These are phyloP conservation scores for Cladosporium phlei DNA, from an alignment of 2,329 filamentous ascomycete species.

Conservation along the genomic window DNA sequence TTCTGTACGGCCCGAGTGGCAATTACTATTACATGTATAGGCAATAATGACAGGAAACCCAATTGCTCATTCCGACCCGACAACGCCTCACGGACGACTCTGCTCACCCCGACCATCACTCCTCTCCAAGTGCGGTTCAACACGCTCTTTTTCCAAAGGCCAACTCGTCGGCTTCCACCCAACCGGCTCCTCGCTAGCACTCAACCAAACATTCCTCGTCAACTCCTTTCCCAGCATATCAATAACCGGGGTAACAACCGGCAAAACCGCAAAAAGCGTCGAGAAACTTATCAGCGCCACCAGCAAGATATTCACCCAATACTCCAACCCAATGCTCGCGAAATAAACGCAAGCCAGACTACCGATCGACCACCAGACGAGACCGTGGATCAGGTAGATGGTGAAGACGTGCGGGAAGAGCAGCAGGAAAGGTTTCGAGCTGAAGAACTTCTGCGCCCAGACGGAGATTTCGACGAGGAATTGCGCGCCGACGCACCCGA, in stretches of 20 bases:
- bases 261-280: constrained; percentile 30
- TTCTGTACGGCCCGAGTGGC: no score
- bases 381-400: constrained; percentile 46
- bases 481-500: constrained; percentile 35
- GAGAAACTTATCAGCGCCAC: constrained; percentile 36
- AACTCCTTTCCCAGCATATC: constrained; percentile 38
- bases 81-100: no score
- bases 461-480: constrained; percentile 33
- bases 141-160: constrained; percentile 17
- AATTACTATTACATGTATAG: no score
- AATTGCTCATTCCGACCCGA: no score
- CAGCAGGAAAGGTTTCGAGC: constrained; percentile 36
- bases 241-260: constrained; percentile 36
- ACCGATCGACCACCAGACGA: constrained; percentile 43
- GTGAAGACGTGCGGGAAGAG: constrained; percentile 49
- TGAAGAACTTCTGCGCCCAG: constrained; percentile 39
- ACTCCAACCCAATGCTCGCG: constrained; percentile 29
- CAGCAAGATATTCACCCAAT: constrained; percentile 34
- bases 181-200: constrained; percentile 33
- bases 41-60: no score
- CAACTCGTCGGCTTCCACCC: constrained; percentile 27
- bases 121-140: background rate
- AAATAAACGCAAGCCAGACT: constrained; percentile 36
- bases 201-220: constrained; percentile 35
- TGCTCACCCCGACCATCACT: no score